Conservation (phyloP, 345 rosid species). For the Populus nigra region DNA sequence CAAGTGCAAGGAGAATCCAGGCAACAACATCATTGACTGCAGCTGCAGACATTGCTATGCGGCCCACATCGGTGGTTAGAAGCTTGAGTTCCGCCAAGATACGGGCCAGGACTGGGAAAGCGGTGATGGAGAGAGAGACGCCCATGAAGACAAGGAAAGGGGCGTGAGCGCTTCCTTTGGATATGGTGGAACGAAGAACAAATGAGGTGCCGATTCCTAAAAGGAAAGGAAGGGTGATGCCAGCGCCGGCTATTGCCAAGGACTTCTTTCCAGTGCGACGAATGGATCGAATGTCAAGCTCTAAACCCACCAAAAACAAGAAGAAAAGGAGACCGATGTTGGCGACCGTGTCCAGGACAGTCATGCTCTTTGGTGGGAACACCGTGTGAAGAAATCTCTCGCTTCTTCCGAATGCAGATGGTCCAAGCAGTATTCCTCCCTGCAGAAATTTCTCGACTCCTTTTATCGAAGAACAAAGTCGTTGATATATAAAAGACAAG, state of each 20-base stretch:
- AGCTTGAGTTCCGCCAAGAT: slow-evolving; percentile 51
- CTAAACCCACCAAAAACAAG: slow-evolving; percentile 77
- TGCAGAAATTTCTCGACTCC: slow-evolving; percentile 4
- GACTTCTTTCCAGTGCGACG: slow-evolving; percentile 64
- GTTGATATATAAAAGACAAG: background rate
- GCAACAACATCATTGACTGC: slow-evolving; percentile 50
- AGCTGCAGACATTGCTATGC: slow-evolving; percentile 53
- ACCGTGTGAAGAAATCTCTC: slow-evolving; percentile 44
- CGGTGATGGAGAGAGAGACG: slow-evolving; percentile 48
- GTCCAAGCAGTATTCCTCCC: slow-evolving; percentile 88
- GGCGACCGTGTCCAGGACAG: slow-evolving; percentile 75
- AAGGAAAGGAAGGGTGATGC: slow-evolving; percentile 62
- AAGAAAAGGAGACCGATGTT: slow-evolving; percentile 75
- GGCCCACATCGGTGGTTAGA: slow-evolving; percentile 49
- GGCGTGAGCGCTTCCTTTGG: slow-evolving; percentile 40
- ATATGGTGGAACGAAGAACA: slow-evolving; percentile 51
- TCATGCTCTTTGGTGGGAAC: slow-evolving; percentile 54
- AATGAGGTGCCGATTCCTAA: slow-evolving; percentile 66
- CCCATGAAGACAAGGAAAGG: slow-evolving; percentile 60
- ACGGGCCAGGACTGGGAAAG: slow-evolving; percentile 48
- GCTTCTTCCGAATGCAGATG: slow-evolving; percentile 72
- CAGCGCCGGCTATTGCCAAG: slow-evolving; percentile 54
- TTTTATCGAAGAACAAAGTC: no score
- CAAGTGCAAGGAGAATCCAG: slow-evolving; percentile 48
- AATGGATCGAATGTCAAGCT: slow-evolving; percentile 58